These are phyloP conservation scores for Avena insularis DNA, from an alignment of 176 grass and related monocot genomes.

Conservation along the genomic window DNA sequence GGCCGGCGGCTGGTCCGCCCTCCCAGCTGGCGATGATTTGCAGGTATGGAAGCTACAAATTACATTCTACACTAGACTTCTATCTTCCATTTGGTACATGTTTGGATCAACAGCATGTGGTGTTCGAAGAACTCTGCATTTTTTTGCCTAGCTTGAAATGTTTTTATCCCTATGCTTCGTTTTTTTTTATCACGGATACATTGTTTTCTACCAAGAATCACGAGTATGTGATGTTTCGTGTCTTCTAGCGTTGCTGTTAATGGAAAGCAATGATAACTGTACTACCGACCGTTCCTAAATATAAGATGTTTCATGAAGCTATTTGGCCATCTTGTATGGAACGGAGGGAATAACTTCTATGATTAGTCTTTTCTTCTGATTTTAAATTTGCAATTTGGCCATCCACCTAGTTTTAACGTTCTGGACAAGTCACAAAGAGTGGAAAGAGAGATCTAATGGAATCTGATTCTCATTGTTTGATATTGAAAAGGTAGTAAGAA, in stretches of 20 bases:
- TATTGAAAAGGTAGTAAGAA: neutral
- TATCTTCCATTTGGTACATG: neutral
- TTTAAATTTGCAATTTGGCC: neutral
- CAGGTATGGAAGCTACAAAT: constrained; percentile 43
- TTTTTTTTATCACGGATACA: neutral
- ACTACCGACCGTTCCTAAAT: no score
- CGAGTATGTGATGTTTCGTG: neutral
- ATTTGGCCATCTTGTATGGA: no score
- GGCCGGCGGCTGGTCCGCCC: constrained; percentile 59
- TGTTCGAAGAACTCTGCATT: neutral
- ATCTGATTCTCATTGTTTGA: neutral
- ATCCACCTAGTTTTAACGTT: neutral
- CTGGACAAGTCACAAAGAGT: neutral
- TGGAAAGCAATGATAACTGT: neutral
- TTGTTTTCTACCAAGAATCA: neutral
- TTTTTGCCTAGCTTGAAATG: neutral
- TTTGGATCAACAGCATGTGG: constrained; percentile 2
- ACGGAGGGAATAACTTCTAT: neutral
- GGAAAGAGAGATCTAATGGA: constrained; percentile 10
- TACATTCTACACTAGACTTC: neutral
- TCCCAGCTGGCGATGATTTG: constrained; percentile 44
- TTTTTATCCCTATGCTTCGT: neutral
- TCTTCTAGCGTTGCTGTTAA: neutral
- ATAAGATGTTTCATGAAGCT: no score
- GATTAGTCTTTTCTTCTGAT: neutral